A percentile compares a stretch with the other conserved stretches of the same genome.
phyloP scores from a whole-genome alignment of 2,329 filamentous ascomycete genomes.

The Septoria linicola region DNA sequence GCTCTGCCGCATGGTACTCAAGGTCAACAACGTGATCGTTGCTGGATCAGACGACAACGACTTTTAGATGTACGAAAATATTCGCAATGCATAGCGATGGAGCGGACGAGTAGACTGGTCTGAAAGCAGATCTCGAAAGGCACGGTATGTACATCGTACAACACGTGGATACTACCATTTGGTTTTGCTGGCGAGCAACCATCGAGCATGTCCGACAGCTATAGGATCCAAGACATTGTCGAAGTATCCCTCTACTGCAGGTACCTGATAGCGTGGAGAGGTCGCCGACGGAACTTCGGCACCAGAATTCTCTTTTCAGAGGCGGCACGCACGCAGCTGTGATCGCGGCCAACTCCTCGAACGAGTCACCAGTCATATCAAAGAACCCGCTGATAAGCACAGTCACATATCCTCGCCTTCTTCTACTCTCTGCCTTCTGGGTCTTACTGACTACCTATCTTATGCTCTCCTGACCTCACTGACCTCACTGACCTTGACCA shows the following conservation, averaged over 20 bases:
- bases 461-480: not conserved
- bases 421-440: not conserved
- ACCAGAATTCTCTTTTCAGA: constrained; percentile 9
- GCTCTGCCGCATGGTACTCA: constrained; percentile 95
- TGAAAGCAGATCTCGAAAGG: constrained; percentile 2
- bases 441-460: not conserved
- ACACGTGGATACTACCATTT: constrained; percentile 13
- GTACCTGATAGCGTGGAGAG: constrained; percentile 6
- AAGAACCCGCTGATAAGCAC: constrained; percentile 1
- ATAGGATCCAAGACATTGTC: not conserved
- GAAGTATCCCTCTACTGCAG: constrained; percentile 5
- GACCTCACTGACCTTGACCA: not conserved
- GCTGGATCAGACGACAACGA: constrained; percentile 83
- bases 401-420: not conserved
- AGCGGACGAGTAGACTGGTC: constrained; percentile 12
- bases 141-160: constrained; percentile 27
- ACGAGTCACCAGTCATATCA: constrained; percentile 8
- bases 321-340: constrained; percentile 2
- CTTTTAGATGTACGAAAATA: constrained; percentile 53
- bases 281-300: constrained; percentile 14
- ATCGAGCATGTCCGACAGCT: constrained; percentile 8
- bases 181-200: not conserved
- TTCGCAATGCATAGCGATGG: constrained; percentile 15
- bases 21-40: constrained; percentile 94
- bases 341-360: not conserved